These are phyloP conservation scores for Candida tetrigidarum DNA, from an alignment of 1,139 yeast species.

Conservation along the genomic window DNA sequence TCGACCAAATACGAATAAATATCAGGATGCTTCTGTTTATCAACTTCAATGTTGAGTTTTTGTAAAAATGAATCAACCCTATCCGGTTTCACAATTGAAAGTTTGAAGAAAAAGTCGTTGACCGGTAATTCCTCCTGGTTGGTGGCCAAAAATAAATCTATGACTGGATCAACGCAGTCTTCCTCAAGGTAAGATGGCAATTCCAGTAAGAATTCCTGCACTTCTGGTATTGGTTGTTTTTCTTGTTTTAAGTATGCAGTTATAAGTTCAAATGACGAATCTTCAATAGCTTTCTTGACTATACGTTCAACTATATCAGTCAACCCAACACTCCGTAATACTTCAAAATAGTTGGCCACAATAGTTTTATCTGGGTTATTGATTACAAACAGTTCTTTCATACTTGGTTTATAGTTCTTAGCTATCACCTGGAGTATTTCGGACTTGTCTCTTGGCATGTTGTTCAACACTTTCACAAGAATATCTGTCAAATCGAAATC, in stretches of 20 bases:
- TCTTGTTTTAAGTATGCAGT: slow-evolving; percentile 8
- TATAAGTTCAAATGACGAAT: slow-evolving; percentile 12
- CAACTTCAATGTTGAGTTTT: slow-evolving; percentile 9
- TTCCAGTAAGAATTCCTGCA: slow-evolving; percentile 20
- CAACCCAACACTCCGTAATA: slow-evolving; percentile 8
- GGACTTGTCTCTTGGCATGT: not conserved
- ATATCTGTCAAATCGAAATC: not conserved
- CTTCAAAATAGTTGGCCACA: slow-evolving; percentile 9
- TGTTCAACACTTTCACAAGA: slow-evolving; percentile 7
- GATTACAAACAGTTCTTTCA: slow-evolving; percentile 1
- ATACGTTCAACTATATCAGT: slow-evolving; percentile 19
- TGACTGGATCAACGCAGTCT: slow-evolving; percentile 29
- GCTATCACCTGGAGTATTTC: slow-evolving; percentile 3
- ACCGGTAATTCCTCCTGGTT: slow-evolving; percentile 21
- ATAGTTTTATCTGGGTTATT: slow-evolving; percentile 6
- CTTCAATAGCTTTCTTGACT: slow-evolving; percentile 23
- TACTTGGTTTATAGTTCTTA: not conserved
- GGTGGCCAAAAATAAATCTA: slow-evolving; percentile 24
- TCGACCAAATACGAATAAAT: slow-evolving; percentile 19
- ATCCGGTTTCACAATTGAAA: slow-evolving; percentile 21
- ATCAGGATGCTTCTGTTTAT: slow-evolving; percentile 15
- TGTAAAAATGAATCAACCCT: slow-evolving; percentile 18
- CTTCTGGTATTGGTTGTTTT: slow-evolving; percentile 6
- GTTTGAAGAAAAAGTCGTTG: slow-evolving; percentile 36
- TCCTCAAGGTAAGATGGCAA: slow-evolving; percentile 33